A percentile compares a stretch with the other conserved stretches of the same genome.
Conservation (phyloP, 2,329 filamentous ascomycete genomes). For the Akanthomyces dipterigenus region DNA sequence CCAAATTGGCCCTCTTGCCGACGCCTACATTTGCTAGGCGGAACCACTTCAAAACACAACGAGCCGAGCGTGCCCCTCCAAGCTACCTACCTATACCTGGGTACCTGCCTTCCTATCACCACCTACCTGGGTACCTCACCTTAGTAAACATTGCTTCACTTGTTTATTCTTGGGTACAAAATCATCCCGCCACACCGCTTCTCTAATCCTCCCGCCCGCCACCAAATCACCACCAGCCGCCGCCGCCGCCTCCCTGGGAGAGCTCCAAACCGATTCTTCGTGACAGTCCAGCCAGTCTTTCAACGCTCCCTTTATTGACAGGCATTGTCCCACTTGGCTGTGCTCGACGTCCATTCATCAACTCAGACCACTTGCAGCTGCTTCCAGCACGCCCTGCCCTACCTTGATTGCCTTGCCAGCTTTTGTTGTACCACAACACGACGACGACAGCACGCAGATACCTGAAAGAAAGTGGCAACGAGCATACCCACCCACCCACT, state of each 20-base stretch:
- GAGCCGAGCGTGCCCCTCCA: background rate
- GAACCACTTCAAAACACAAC: background rate
- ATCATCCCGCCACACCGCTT: background rate
- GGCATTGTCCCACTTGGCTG: background rate
- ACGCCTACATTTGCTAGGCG: too few relatives aligned
- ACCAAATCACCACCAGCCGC: background rate
- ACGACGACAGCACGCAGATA: background rate
- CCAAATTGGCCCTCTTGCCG: background rate
- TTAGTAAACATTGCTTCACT: background rate
- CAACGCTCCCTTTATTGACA: background rate
- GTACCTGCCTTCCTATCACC: too few relatives aligned
- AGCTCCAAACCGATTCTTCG: background rate
- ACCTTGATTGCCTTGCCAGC: background rate
- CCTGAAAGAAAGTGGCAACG: background rate
- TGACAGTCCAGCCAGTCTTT: background rate
- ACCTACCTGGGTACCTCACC: too few relatives aligned
- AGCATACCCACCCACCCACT: background rate
- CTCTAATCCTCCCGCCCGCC: background rate
- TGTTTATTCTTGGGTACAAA: background rate
- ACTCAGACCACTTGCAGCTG: background rate
- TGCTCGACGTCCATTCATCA: background rate
- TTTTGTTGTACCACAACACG: background rate
- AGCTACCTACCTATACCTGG: too few relatives aligned
- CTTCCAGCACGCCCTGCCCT: background rate
- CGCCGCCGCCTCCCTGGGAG: background rate